phyloP scores from a whole-genome alignment of 805 yeast species.

The Sporopachydermia quercuum region DNA sequence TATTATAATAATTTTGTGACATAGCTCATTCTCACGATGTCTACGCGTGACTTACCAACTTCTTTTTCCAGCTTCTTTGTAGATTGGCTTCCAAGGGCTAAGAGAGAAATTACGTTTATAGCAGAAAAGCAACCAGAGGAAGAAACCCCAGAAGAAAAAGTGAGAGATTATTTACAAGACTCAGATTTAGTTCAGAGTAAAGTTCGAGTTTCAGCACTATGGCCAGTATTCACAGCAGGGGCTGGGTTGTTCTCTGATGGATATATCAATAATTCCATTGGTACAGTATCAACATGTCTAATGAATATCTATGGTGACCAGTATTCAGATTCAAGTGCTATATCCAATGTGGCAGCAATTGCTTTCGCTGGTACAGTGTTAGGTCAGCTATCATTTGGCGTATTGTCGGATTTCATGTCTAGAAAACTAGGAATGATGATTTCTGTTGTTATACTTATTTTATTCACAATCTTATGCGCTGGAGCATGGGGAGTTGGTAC shows the following conservation, averaged over 20 bases:
- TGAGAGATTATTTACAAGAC: too few relatives aligned
- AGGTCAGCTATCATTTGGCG: constrained; percentile 75
- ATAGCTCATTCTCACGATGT: too few relatives aligned
- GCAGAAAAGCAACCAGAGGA: too few relatives aligned
- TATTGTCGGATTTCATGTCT: constrained; percentile 62
- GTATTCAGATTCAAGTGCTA: constrained; percentile 50
- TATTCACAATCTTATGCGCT: constrained; percentile 66
- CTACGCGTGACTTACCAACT: too few relatives aligned
- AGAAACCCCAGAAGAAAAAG: too few relatives aligned
- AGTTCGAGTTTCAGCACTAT: too few relatives aligned
- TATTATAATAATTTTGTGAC: too few relatives aligned
- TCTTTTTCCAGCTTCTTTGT: too few relatives aligned
- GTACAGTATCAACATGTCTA: constrained; percentile 63
- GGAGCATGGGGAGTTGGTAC: constrained; percentile 79
- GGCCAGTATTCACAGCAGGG: constrained; percentile 75
- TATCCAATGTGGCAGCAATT: constrained; percentile 69
- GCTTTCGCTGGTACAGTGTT: constrained; percentile 87
- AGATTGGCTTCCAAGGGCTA: too few relatives aligned
- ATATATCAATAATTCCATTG: constrained; percentile 73
- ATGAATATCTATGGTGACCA: constrained; percentile 46
- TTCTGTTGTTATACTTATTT: constrained; percentile 59
- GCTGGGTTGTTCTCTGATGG: constrained; percentile 93
- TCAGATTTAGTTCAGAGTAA: too few relatives aligned
- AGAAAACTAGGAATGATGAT: constrained; percentile 74
- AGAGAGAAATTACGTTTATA: too few relatives aligned